Conservation (phyloP, 2,329 filamentous ascomycete species). For the Cryphonectria naterciae region DNA sequence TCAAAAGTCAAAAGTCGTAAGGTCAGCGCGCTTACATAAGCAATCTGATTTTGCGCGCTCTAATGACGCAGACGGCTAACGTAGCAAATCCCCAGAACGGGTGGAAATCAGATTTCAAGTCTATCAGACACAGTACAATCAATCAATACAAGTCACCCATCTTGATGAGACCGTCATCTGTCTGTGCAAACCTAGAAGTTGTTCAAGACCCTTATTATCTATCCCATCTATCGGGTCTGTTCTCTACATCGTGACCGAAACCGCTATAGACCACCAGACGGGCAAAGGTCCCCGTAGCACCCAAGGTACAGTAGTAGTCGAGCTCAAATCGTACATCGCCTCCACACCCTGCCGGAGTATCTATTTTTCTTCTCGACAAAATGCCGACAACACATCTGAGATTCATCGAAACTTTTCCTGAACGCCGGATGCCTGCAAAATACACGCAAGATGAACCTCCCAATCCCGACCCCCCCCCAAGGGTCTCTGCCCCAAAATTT, state of each 20-base stretch:
- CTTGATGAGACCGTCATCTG: not conserved
- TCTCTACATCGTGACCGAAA: not conserved
- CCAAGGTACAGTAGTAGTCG: slow-evolving; percentile 4
- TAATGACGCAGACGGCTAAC: not conserved
- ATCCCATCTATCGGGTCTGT: not conserved
- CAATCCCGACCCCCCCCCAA: not conserved
- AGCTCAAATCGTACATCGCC: slow-evolving; percentile 21
- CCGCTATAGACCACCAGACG: slow-evolving; percentile 1
- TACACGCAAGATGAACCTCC: not conserved
- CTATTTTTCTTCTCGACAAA: not conserved
- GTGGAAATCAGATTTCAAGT: not conserved
- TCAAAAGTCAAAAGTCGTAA: not conserved
- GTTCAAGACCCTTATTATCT: not conserved
- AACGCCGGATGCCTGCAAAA: slow-evolving; percentile 27
- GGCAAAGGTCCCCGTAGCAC: not conserved
- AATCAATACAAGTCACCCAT: not conserved
- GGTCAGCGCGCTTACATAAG: slow-evolving; percentile 13
- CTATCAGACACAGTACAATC: not conserved
- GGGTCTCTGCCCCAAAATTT: not conserved
- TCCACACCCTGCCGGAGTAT: not conserved
- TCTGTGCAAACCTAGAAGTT: not conserved
- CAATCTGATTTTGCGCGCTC: not conserved
- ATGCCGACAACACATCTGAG: not conserved
- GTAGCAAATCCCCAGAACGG: too few species aligned
- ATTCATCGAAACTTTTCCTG: slow-evolving; percentile 25